These are phyloP conservation scores for Dispira simplex DNA, from an alignment of 192 early-diverging fungal species.

Conservation along the genomic window DNA sequence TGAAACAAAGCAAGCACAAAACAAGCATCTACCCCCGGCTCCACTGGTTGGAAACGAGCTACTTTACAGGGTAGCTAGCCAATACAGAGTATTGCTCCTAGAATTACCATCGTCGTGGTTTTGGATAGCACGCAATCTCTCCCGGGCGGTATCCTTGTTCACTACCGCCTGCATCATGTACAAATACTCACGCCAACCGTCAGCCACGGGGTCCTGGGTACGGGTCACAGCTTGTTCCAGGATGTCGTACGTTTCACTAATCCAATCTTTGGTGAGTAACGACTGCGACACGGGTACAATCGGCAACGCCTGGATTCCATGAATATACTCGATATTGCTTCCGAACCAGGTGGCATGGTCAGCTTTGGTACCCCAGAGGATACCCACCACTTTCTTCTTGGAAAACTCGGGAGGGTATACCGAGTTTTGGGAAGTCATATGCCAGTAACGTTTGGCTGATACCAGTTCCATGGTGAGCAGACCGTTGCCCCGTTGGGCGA, in stretches of 20 bases:
- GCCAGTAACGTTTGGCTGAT: slow-evolving; percentile 32
- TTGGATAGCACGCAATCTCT: slow-evolving; percentile 13
- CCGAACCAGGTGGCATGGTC: slow-evolving; percentile 32
- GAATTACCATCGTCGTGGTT: slow-evolving; percentile 35
- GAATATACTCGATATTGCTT: slow-evolving; percentile 26
- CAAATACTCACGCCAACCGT: slow-evolving; percentile 28
- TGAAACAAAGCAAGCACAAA: too few relatives aligned
- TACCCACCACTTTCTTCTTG: slow-evolving; percentile 24
- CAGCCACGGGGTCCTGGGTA: slow-evolving; percentile 12
- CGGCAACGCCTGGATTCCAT: slow-evolving; percentile 39
- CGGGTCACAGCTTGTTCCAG: slow-evolving; percentile 24
- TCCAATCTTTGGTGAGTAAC: slow-evolving; percentile 23
- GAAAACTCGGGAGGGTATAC: slow-evolving; percentile 22
- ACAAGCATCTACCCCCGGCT: too few relatives aligned
- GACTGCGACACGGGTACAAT: slow-evolving; percentile 27
- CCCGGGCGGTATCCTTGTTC: slow-evolving; percentile 21
- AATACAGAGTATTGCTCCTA: slow-evolving; percentile 30
- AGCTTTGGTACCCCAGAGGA: slow-evolving; percentile 32
- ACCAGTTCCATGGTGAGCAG: slow-evolving; percentile 30
- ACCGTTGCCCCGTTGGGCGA: slow-evolving; percentile 24
- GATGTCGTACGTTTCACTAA: slow-evolving; percentile 26
- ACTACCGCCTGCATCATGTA: slow-evolving; percentile 28
- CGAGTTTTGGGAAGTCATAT: slow-evolving; percentile 19
- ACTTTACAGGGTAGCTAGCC: slow-evolving; percentile 21
- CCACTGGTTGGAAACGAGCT: too few relatives aligned